Evolutionary conservation across 176 grass and related monocot genomes (phyloP), one percentile per base, ranked within the genome.

Genomic region (Ampelocalamus luodianensis): DNA sequence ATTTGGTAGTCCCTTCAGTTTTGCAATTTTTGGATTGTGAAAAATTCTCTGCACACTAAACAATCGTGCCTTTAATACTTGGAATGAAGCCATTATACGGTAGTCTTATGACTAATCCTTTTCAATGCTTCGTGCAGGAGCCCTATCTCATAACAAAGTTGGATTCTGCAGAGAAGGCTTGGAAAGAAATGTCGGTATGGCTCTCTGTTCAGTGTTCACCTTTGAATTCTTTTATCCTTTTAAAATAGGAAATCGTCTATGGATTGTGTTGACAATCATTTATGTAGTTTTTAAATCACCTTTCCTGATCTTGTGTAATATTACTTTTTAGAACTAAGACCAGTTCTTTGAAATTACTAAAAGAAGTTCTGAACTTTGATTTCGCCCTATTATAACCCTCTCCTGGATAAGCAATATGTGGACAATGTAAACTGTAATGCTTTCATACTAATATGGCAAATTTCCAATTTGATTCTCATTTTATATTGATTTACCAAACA

Each of bases 181-280:
- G 91, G 95, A 95, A 90, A 88, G 95, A 98, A 80, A 88, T 93
- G 80, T 95, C 91, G 89, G 95, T 98, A 98, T 84, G 89, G 56
- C 46, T 83, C 80, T 71, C 50, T 69, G 51, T 83, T 68, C 68
- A 65, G 45, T 70, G 15, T 62, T 5, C 54, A 77, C 26, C 18
- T 43, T 20, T 65, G 22, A 24, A 23, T 37, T 39, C 40, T 34
- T 62, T 72, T 34, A 32, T 14, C 49, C 61, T 29, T 67, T 43
- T 55, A 1, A 32, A 50, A 45, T 68, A 44, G 14, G n/a, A 26
- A 70, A 72, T 26, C n/a, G 3, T 24, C 12, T 68, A 71, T 17
- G n/a, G 13, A 27, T 71, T 71, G 13, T 26, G 11, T 0, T 45
- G 20, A 17, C 39, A 55, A 22, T 1, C 9, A 11, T 68, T 68